These are phyloP conservation scores for Cairneyella variabilis DNA, from an alignment of 495 filamentous ascomycete genomes.

Conservation along the genomic window DNA sequence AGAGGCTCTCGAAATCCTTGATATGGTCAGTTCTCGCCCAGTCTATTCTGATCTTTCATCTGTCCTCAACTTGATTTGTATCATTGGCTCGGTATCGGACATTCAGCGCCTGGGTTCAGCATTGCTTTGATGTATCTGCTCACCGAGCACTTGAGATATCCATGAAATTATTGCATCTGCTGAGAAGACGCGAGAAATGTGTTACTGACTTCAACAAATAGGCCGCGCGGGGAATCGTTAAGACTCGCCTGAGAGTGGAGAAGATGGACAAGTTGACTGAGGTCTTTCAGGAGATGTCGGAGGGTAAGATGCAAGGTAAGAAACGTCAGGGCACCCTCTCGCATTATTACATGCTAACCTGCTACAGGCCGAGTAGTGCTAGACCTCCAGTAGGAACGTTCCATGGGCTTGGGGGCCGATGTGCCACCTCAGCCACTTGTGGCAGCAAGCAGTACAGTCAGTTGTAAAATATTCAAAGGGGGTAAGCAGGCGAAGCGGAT, in stretches of 20 bases:
- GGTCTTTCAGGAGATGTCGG: conserved; percentile 58
- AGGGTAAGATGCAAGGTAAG: conserved; percentile 52
- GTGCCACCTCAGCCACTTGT: no score
- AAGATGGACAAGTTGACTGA: conserved; percentile 60
- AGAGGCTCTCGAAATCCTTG: conserved; percentile 63
- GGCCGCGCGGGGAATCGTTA: conserved; percentile 56
- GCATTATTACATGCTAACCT: no score
- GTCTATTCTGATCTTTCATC: not conserved
- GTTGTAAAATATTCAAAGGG: not conserved
- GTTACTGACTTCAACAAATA: not conserved
- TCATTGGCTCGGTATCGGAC: no score
- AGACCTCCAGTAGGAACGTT: conserved; percentile 35
- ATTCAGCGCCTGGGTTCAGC: no score
- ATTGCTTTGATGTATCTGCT: no score
- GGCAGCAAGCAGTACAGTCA: not conserved
- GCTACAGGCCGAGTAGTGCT: no score
- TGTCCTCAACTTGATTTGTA: no score
- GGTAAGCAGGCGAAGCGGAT: not conserved
- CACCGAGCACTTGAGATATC: no score
- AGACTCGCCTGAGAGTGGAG: conserved; percentile 53
- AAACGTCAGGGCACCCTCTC: no score
- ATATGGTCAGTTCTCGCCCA: conserved; percentile 37
- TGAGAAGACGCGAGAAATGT: no score
- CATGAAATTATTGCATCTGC: not conserved
- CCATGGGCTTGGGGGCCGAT: no score